Evolutionary conservation across 306 rosid species (phyloP), one percentile per base, ranked within the genome.

Genomic region (Ziziphus jujuba): DNA sequence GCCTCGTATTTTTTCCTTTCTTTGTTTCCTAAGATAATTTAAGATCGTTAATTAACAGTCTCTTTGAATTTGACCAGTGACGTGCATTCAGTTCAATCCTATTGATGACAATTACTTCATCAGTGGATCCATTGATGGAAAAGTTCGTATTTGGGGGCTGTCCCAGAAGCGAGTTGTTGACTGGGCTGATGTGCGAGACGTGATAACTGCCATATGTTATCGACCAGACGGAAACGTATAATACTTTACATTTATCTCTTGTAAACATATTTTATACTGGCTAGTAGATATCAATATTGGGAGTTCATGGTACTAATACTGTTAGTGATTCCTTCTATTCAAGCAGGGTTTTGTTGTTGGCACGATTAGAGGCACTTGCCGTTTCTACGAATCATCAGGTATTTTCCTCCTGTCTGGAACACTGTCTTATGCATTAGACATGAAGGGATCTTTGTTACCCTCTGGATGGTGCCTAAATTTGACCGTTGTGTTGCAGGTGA

Each of bases 51-150:
- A 62, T 49, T 51, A 0, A 62, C 12, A 54, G 22, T 57, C 48
- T 52, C 5, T 63, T 57, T 68, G 34, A 5, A 53, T 84, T 81
- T 71, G 61, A 79, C 49, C 81, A 90, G 97, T 90, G 77, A 90
- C 97, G 3, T 93, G 99, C 81, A 74, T 86, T 77, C 91, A 93
- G 61, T 88, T 90, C 91, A 93, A 88, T 64, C 99, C 99, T 2
- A 70, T 81, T 35, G 77, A 86, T 61, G 86, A 77, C 67, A 84
- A 82, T 72, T 78, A 84, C 84, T 93, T 93, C 87, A 75, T 90
- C 62, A 93, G 90, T 63, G 98, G 97, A 51, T 93, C 96, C 63
- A 79, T 90, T 21, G 97, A 93, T 72, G 97, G 99, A 9, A 93
- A 90, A 82, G 88, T 87, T 55, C 87, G 96, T 59, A 79, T 93